phyloP scores from a whole-genome alignment of 768 basidiomycete genomes.

The Lactifluus piperatus region DNA sequence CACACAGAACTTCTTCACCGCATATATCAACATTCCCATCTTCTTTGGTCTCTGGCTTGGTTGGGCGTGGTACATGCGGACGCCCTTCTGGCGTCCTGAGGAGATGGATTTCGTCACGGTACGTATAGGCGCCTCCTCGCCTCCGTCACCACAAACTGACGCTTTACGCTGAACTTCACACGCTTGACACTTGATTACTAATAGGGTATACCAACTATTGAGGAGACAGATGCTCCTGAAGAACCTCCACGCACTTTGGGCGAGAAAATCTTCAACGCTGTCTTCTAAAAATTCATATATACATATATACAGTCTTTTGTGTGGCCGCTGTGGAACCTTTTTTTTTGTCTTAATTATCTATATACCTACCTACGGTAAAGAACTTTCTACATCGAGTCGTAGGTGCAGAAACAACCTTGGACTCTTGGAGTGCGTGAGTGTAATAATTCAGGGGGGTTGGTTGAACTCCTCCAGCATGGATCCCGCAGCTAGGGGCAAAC shows the following conservation, averaged over 20 bases:
- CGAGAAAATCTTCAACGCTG: constrained; percentile 39
- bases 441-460: not conserved
- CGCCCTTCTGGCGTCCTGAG: constrained; percentile 41
- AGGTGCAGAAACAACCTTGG: not conserved
- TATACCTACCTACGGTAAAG: not conserved
- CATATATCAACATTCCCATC: constrained; percentile 35
- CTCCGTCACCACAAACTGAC: not conserved
- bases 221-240: constrained; percentile 56
- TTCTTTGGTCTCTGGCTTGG: constrained; percentile 38
- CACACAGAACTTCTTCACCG: constrained; percentile 40
- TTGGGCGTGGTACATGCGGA: constrained; percentile 36
- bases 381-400: not conserved
- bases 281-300: too few relatives aligned
- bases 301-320: too few relatives aligned
- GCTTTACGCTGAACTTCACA: not conserved
- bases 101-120: constrained; percentile 72
- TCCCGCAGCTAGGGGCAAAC: not conserved
- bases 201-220: constrained; percentile 57
- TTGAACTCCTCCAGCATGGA: not conserved
- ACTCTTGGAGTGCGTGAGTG: not conserved
- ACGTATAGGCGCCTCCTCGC: constrained; percentile 20
- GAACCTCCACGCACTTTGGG: constrained; percentile 40
- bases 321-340: not conserved
- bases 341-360: not conserved
- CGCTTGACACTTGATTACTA: too few relatives aligned